These are phyloP conservation scores for Pneumocystis canis DNA, from an alignment of 1,139 yeast species.

Conservation along the genomic window DNA sequence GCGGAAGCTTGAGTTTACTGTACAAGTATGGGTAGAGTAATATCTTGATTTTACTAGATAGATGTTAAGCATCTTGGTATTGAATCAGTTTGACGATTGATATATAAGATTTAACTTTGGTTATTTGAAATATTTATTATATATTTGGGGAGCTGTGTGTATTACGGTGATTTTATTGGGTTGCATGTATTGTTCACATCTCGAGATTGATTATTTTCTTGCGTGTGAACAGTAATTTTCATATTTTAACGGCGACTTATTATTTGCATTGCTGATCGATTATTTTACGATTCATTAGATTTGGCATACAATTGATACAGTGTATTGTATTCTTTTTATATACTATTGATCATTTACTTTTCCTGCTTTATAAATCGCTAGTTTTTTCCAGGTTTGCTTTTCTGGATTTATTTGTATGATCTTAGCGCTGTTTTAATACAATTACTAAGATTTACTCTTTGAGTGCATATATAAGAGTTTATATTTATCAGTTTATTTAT, in stretches of 20 bases:
- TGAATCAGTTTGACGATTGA: neutral
- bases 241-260: neutral
- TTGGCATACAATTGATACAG: neutral
- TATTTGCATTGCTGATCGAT: neutral
- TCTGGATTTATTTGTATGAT: neutral
- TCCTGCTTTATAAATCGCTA: neutral
- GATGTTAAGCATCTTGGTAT: neutral
- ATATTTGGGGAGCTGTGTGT: neutral
- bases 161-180: neutral
- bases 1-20: neutral
- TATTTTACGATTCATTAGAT: neutral
- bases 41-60: neutral
- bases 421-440: neutral
- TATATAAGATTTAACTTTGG: neutral
- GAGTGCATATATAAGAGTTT: neutral
- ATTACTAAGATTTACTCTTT: neutral
- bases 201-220: neutral
- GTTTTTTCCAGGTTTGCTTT: neutral
- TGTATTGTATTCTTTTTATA: neutral
- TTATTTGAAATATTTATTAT: neutral
- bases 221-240: neutral
- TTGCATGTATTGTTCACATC: neutral
- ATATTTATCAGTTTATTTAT: neutral
- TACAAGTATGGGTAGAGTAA: neutral
- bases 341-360: neutral